Base-by-base conservation (phyloP, 2,329 filamentous ascomycete genomes). In the Ceratocystis harringtonii region DNA sequence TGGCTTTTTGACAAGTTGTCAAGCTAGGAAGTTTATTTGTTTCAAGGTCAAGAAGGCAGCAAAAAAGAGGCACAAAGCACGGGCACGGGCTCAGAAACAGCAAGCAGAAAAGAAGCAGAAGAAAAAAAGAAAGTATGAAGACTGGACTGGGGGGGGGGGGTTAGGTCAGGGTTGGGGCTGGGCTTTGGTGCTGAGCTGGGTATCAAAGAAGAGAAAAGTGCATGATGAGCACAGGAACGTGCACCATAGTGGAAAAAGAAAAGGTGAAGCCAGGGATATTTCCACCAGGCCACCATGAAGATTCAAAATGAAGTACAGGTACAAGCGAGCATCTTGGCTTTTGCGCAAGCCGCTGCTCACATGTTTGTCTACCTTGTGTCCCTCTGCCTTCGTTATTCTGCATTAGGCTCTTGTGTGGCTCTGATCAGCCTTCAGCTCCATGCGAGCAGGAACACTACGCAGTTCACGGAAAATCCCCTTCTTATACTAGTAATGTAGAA, bases 151-250 rank as follows among this genome's bases (percentile, higher is more conserved):
- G 43, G n/a, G 19, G 15, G 17, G 19, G 48, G 3, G 19, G 5
- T 6, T 25, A 36, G 36, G 55, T 10, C 30, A 36, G 36, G 36
- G 36, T 41, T 41, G 36, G 10, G 36, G 10, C 15, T 41, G 32
- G 10, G 36, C 3, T 12, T 41, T 41, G 12, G 10, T 41, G 12
- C 10, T 41, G 36, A 41, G 10, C 36, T 41, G 36, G 36, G 55
- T 58, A 58, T 58, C 55, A 58, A 28, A 36, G 32, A 12, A 58
- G 55, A 58, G 55, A 58, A 30, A 58, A 58, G 28, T 32, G 55
- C 55, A 30, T 58, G 55, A 58, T 58, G 28, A 19, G 25, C 55
- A 58, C 55, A 36, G 55, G 55, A 58, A 25, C 55, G 55, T 58
- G 55, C 55, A 58, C 28, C 6, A n/a, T 30, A 12, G 17, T n/a